A percentile compares a stretch with the other conserved stretches of the same genome.
Evolutionary conservation across 2,329 filamentous ascomycete species (phyloP).

Genomic region (Zopfia rhizophila): DNA sequence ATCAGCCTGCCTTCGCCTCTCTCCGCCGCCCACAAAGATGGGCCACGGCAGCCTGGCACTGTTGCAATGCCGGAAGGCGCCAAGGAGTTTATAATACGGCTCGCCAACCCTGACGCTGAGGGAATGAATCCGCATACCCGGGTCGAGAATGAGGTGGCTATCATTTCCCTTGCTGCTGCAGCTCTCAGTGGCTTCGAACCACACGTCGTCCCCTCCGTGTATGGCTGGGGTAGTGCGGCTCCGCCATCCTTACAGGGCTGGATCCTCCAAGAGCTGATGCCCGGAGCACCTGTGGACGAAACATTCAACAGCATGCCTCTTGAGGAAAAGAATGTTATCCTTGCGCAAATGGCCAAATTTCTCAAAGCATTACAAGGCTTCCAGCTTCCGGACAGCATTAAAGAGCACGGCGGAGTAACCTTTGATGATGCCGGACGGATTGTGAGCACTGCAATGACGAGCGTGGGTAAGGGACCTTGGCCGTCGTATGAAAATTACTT

Average conservation of each 20-base stretch:
- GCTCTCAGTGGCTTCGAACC: conserved; percentile 37
- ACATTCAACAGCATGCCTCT: conserved; percentile 32
- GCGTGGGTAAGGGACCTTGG: conserved; percentile 45
- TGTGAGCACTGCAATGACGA: conserved; percentile 46
- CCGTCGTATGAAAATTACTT: conserved; percentile 38
- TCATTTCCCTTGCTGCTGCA: conserved; percentile 39
- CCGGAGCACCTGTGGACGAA: conserved; percentile 34
- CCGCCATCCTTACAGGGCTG: conserved; percentile 31
- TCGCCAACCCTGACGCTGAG: conserved; percentile 44
- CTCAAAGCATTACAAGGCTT: conserved; percentile 45
- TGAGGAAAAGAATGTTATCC: conserved; percentile 35
- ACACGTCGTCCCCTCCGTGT: conserved; percentile 43
- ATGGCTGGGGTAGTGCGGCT: conserved; percentile 39
- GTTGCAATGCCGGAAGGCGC: conserved; percentile 35
- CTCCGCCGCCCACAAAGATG: conserved; percentile 10
- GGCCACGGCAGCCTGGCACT: conserved; percentile 31
- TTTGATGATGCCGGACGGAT: conserved; percentile 44
- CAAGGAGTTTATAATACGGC: conserved; percentile 44
- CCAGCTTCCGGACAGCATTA: conserved; percentile 43
- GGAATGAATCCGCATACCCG: conserved; percentile 37
- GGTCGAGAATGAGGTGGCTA: conserved; percentile 29
- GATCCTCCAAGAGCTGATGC: conserved; percentile 48
- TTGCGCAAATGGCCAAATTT: conserved; percentile 44
- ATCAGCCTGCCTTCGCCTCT: conserved; percentile 29
- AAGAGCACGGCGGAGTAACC: conserved; percentile 42